phyloP scores from a whole-genome alignment of 352 stramenopile species.

The Thalassiosira sp. region DNA sequence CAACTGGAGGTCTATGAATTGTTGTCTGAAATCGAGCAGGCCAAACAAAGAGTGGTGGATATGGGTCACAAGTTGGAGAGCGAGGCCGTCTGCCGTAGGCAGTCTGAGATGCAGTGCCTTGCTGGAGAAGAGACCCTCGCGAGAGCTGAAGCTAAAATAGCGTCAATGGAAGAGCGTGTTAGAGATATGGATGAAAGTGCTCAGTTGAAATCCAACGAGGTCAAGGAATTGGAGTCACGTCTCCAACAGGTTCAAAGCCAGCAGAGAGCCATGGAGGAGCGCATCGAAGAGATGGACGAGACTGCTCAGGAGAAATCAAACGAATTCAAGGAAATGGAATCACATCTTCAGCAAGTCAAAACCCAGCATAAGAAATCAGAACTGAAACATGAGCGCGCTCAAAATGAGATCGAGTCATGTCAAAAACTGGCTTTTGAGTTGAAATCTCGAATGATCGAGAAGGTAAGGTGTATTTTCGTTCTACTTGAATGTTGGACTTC shows the following conservation, averaged over 20 bases:
- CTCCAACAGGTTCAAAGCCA: neutral
- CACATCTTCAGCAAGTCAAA: slow-evolving; percentile 17
- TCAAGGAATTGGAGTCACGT: slow-evolving; percentile 9
- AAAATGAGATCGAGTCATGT: slow-evolving; percentile 37
- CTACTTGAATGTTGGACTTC: neutral
- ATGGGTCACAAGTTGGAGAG: slow-evolving; percentile 18
- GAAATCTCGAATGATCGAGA: slow-evolving; percentile 49
- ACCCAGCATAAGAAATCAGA: slow-evolving; percentile 35
- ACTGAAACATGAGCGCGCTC: slow-evolving; percentile 33
- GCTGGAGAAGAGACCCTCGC: slow-evolving; percentile 21
- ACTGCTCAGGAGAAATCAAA: slow-evolving; percentile 2
- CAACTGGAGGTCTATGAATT: slow-evolving; percentile 28
- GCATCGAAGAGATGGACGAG: slow-evolving; percentile 19
- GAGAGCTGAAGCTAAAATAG: slow-evolving; percentile 22
- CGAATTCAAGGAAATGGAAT: slow-evolving; percentile 19
- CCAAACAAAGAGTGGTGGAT: slow-evolving; percentile 31
- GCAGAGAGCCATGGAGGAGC: neutral
- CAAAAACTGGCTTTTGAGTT: slow-evolving; percentile 39
- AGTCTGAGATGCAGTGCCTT: slow-evolving; percentile 24
- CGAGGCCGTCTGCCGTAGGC: slow-evolving; percentile 18
- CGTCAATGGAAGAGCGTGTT: slow-evolving; percentile 17
- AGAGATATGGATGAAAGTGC: slow-evolving; percentile 9
- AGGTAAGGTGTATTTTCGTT: slow-evolving; percentile 42
- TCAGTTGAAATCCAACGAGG: slow-evolving; percentile 4
- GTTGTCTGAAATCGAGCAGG: slow-evolving; percentile 45